phyloP scores from a whole-genome alignment of 2,329 filamentous ascomycete genomes.

The Pyrenochaeta sp. region DNA sequence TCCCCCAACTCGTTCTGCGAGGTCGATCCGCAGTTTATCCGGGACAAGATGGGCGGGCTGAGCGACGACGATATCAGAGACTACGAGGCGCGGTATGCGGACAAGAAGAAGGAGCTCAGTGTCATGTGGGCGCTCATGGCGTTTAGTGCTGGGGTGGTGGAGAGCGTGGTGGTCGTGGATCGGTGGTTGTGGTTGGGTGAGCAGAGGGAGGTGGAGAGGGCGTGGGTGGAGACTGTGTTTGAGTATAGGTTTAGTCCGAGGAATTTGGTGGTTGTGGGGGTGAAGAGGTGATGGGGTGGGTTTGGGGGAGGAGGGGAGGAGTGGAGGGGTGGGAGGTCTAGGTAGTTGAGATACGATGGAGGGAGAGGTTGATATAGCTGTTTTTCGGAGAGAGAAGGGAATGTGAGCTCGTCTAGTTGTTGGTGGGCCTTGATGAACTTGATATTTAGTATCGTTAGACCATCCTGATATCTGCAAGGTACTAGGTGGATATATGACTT shows the following conservation, averaged over 20 bases:
- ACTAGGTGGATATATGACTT: no score
- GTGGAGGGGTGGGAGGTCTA: no score
- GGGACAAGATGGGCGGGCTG: constrained; percentile 70
- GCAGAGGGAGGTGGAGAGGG: constrained; percentile 72
- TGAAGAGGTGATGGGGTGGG: constrained; percentile 65
- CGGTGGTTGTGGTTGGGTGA: constrained; percentile 87
- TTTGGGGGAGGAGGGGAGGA: no score
- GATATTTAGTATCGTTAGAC: no score
- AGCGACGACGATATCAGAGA: constrained; percentile 76
- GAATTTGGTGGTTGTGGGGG: constrained; percentile 90
- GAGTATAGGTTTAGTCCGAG: constrained; percentile 85
- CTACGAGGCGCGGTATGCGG: constrained; percentile 72
- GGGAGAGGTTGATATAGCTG: no score
- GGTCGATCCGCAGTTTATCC: constrained; percentile 59
- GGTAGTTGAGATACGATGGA: no score
- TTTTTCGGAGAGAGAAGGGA: no score
- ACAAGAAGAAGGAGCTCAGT: constrained; percentile 79
- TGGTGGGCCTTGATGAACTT: no score
- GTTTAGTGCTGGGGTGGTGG: constrained; percentile 87
- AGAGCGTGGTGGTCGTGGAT: constrained; percentile 89
- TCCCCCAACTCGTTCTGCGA: constrained; percentile 44
- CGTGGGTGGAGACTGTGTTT: constrained; percentile 94
- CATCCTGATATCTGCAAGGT: no score
- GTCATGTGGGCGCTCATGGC: constrained; percentile 96
- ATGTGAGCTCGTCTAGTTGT: no score